Evolutionary conservation across 1,139 yeast genomes (phyloP), one percentile per base, ranked within the genome.

Genomic region (Tardiomyces digboiensis): DNA sequence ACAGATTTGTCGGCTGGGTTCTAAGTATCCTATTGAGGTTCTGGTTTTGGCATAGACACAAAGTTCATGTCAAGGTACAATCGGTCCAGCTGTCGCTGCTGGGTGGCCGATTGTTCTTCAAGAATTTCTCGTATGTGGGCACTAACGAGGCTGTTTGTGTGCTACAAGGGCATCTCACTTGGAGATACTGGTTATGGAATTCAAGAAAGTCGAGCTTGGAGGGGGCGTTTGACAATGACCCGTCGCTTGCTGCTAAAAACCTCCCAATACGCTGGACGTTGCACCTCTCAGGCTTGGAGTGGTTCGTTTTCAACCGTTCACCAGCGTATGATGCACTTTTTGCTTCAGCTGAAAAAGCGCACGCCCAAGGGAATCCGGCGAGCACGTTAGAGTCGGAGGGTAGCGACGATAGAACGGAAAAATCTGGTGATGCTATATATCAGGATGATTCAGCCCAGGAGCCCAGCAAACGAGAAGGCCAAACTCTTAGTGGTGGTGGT

Each of bases 151-250:
- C 95, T 2, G 60, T 85, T 1, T 75, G 87, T 7, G 70, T 85
- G 2, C 71, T 84, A 19, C 80, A 81, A 50, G 80, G 89, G 3
- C 76, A 78, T 51, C 59, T 91, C 26, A 85, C 95, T 0, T 91
- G 97, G 97, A 63, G 94, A 48, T 91, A 87, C 60, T 91, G 97
- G 97, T 67, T 85, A 44, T 67, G 68, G 4, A 60, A 68, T 18
- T 74, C 80, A 2, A 68, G 83, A 52, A 56, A 68, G 36, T 70
- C 80, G 1, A 74, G 70, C 29, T 68, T 65, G 45, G 57, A 55
- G 38, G 54, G 22, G n/a, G 21, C 23, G n/a, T 60, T 14, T 39
- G 42, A 42, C 52, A 8, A 58, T 53, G 42, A 62, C 57, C 33
- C 33, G 10, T n/a, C 33, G 10, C 33, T 26, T 16, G 33, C 33